A percentile compares a stretch with the other conserved stretches of the same genome.
Evolutionary conservation across 805 yeast genomes (phyloP).

Genomic region (Torulaspora microellipsoides): DNA sequence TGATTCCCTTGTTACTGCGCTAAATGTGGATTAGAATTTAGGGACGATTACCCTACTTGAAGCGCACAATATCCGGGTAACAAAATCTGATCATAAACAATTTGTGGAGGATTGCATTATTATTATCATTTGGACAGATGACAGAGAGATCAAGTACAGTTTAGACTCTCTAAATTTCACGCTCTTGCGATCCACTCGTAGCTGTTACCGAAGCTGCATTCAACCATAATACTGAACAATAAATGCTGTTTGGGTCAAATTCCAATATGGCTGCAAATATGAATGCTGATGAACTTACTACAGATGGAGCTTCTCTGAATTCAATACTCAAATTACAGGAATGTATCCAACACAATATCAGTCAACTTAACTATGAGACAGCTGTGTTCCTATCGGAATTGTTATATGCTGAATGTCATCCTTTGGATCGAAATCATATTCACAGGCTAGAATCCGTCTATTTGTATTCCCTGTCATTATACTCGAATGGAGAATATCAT

Average conservation of each 20-base stretch:
- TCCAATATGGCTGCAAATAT: slow-evolving; percentile 6
- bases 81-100: no score
- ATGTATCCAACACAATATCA: slow-evolving; percentile 21
- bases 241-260: slow-evolving; percentile 11
- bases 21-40: no score
- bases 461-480: slow-evolving; percentile 64
- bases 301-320: slow-evolving; percentile 10
- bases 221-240: no score
- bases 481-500: slow-evolving; percentile 53
- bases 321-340: slow-evolving; percentile 16
- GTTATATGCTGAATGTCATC: slow-evolving; percentile 51
- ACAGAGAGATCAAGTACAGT: no score
- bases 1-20: no score
- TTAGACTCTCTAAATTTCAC: no score
- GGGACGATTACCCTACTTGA: no score
- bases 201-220: no score
- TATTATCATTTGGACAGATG: no score
- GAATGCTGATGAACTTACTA: slow-evolving; percentile 10
- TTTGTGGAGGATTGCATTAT: no score
- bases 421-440: slow-evolving; percentile 23
- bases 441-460: slow-evolving; percentile 56
- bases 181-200: no score
- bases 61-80: no score
- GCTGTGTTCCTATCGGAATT: slow-evolving; percentile 89
- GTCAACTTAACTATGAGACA: slow-evolving; percentile 39